phyloP scores from a whole-genome alignment of 2,329 filamentous ascomycete genomes.

The Plenodomus tracheiphilus region DNA sequence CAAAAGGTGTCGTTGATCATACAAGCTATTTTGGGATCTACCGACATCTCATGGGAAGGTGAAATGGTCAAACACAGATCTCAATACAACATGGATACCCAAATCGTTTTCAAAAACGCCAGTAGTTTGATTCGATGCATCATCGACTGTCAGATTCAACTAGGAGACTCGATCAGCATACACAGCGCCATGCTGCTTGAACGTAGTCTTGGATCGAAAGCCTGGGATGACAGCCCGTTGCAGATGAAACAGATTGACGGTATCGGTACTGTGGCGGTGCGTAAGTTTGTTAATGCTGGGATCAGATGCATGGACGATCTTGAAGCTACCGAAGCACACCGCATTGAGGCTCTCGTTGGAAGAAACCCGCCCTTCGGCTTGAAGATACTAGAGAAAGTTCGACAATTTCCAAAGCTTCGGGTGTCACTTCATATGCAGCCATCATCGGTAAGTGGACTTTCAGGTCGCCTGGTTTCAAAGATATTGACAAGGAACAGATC shows the following conservation, averaged over 20 bases:
- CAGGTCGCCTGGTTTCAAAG: not conserved
- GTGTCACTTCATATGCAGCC: conserved; percentile 57
- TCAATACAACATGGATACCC: conserved; percentile 64
- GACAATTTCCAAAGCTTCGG: conserved; percentile 70
- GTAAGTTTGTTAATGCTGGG: conserved; percentile 72
- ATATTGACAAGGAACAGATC: conserved; percentile 10
- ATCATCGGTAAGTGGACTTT: conserved; percentile 45
- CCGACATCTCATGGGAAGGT: conserved; percentile 60
- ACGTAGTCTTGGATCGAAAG: conserved; percentile 72
- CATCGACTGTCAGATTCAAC: conserved; percentile 69
- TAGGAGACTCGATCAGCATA: conserved; percentile 67
- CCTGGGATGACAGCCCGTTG: conserved; percentile 80
- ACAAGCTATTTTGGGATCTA: conserved; percentile 71
- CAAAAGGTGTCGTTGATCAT: conserved; percentile 80
- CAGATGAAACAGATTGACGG: conserved; percentile 83
- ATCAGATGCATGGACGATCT: conserved; percentile 74
- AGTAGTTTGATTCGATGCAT: conserved; percentile 74
- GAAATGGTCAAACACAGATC: conserved; percentile 58
- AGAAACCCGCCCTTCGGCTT: conserved; percentile 83
- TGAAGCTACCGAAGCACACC: conserved; percentile 65
- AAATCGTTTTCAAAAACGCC: conserved; percentile 67
- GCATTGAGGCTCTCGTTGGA: conserved; percentile 76
- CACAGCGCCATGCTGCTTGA: conserved; percentile 75
- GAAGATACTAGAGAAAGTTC: conserved; percentile 66
- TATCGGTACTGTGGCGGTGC: conserved; percentile 74